A percentile compares a stretch with the other conserved stretches of the same genome.
Conservation (phyloP, 106 monocot species). For the Dioscorea dumetorum region DNA sequence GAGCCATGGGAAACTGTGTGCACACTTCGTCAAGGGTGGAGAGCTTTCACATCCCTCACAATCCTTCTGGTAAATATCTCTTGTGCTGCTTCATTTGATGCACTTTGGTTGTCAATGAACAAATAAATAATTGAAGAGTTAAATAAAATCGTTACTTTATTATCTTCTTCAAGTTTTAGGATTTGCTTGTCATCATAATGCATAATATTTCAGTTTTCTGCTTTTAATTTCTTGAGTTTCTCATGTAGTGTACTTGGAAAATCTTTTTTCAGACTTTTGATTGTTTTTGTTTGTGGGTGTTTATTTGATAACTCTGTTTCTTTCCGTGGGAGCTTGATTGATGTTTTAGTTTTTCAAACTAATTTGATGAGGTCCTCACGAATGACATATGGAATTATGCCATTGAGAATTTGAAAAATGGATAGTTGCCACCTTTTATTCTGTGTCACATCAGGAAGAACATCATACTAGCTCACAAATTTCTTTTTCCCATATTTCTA, state of each 20-base stretch:
- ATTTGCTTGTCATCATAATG: too few relatives aligned
- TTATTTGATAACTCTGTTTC: background rate
- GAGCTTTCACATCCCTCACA: constrained; percentile 12
- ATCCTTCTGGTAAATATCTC: constrained; percentile 4
- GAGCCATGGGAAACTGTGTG: constrained; percentile 25
- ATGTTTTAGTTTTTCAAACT: background rate
- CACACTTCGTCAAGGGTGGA: background rate
- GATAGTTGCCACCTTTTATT: too few relatives aligned
- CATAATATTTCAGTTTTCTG: background rate
- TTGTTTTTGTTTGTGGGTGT: background rate
- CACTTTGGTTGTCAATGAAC: too few relatives aligned
- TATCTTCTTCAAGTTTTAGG: too few relatives aligned
- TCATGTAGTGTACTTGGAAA: background rate
- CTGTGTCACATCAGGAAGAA: too few relatives aligned
- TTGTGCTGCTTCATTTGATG: background rate
- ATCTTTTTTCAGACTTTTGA: background rate
- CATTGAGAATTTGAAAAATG: too few relatives aligned
- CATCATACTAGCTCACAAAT: too few relatives aligned
- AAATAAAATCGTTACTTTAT: too few relatives aligned
- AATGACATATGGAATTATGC: too few relatives aligned
- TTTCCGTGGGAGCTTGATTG: background rate
- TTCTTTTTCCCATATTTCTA: too few relatives aligned
- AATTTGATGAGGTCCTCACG: too few relatives aligned
- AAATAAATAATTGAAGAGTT: too few relatives aligned
- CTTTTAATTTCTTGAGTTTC: background rate